A percentile compares a stretch with the other conserved stretches of the same genome.
phyloP scores from a whole-genome alignment of 495 filamentous ascomycete species.

The Xylaria sp. region DNA sequence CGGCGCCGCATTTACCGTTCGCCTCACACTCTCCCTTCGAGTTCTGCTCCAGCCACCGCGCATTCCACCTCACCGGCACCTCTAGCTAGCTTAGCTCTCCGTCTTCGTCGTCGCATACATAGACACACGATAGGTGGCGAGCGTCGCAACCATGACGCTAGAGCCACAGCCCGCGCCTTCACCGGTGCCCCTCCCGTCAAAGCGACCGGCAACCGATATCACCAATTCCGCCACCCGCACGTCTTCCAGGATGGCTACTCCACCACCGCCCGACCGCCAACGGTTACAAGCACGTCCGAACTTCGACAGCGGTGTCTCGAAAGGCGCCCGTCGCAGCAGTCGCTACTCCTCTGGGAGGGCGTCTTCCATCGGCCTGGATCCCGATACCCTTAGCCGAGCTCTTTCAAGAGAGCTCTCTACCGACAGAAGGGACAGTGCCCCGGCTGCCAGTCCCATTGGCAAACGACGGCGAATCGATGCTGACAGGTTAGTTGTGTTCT shows the following conservation, averaged over 20 bases:
- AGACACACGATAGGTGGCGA: not conserved
- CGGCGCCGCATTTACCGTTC: constrained; percentile 21
- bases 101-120: not conserved
- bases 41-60: constrained; percentile 9
- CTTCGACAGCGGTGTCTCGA: constrained; percentile 33
- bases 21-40: constrained; percentile 12
- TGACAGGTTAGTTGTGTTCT: constrained; percentile 63
- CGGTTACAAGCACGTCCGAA: constrained; percentile 45
- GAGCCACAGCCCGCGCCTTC: constrained; percentile 40
- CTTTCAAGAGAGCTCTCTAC: constrained; percentile 42
- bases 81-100: not conserved
- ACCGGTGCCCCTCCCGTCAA: constrained; percentile 41
- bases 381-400: constrained; percentile 43
- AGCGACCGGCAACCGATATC: constrained; percentile 46
- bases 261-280: constrained; percentile 48
- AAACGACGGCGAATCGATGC: constrained; percentile 88
- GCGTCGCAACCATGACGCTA: constrained; percentile 43
- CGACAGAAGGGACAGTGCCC: constrained; percentile 67
- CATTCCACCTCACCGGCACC: not conserved
- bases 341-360: constrained; percentile 36
- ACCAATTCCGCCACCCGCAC: constrained; percentile 41
- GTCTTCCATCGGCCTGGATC: constrained; percentile 41
- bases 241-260: constrained; percentile 47
- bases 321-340: constrained; percentile 40
- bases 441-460: constrained; percentile 78